phyloP scores from a whole-genome alignment of 2,329 filamentous ascomycete genomes.

The Gnomoniopsis smithogilvyi region DNA sequence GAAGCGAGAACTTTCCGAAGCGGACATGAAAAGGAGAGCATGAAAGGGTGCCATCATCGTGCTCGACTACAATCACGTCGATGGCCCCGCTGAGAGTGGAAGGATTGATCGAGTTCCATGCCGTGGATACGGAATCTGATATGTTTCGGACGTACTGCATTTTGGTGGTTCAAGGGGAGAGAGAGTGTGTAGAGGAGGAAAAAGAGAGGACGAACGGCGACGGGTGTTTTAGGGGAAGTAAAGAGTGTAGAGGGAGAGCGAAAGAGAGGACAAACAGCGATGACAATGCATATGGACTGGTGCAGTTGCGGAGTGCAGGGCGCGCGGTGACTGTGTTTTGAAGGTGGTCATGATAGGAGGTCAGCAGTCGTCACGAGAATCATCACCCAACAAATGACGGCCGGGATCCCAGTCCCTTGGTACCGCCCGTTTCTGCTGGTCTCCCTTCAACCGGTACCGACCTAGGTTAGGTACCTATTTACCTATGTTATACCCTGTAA shows the following conservation, averaged over 20 bases:
- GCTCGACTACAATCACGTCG: conserved; percentile 97
- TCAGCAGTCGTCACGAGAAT: neutral
- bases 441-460: too few species aligned
- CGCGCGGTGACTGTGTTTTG: neutral
- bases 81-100: conserved; percentile 96
- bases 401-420: too few species aligned
- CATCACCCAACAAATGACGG: too few species aligned
- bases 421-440: too few species aligned
- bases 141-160: conserved; percentile 99
- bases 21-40: conserved; percentile 98
- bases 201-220: neutral
- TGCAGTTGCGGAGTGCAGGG: neutral
- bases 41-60: conserved; percentile 82
- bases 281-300: neutral
- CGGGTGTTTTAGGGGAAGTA: neutral
- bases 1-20: conserved; percentile 95
- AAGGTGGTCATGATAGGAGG: neutral
- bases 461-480: too few species aligned
- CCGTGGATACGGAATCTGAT: conserved; percentile 93
- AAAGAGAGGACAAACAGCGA: neutral
- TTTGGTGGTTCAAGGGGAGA: neutral
- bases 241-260: neutral
- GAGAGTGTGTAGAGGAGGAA: neutral
- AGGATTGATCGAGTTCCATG: conserved; percentile 99
- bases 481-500: too few species aligned